Evolutionary conservation across 805 yeast genomes (phyloP), one percentile per base, ranked within the genome.

Genomic region (Teunomyces stri): DNA sequence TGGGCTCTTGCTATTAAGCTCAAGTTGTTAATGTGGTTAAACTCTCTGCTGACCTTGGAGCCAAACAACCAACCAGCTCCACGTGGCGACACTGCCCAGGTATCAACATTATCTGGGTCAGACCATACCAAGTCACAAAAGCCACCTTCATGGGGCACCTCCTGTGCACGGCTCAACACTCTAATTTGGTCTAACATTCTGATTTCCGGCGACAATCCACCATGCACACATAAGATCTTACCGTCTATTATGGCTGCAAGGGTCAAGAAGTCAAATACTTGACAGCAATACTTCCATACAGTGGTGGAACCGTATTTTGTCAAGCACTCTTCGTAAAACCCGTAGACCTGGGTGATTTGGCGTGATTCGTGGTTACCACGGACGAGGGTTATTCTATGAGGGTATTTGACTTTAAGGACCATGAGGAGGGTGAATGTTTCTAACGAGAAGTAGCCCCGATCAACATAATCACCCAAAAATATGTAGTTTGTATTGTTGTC

Each of bases 11-110:
- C 97, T 49, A 92, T 90, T 56, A 92, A 73, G 54, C 81, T 82
- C 51, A 94, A 74, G 54, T 90, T 90, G 65, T 94, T 92, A 46
- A 92, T 95, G 66, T 94, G 96, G 69, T 92, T 94, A 70, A 94
- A 94, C 67, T 94, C 98, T 48, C 97, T 74, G 13, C 96, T 94
- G 20, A 94, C 97, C 64, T 87, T 86, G 39, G 90, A 81, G 20
- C 99, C 99, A 65, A 92, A 92, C 45, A 92, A 71, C 98, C 98
- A 92, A 10, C 99, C 99, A 0, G 99, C 99, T 51, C 99, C 99
- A 62, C 99, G 80, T 28, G 97, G 97, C 22, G 95, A 85, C 16
- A 94, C 96, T 18, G 96, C 97, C 99, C 99, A 92, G 10, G 96
- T 89, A 58, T 89, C 97, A 38, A 91, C 96, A 60, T 91, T 91